A percentile compares a stretch with the other conserved stretches of the same genome.
phyloP scores from a whole-genome alignment of 495 filamentous ascomycete species.

The Talaromyces liani region DNA sequence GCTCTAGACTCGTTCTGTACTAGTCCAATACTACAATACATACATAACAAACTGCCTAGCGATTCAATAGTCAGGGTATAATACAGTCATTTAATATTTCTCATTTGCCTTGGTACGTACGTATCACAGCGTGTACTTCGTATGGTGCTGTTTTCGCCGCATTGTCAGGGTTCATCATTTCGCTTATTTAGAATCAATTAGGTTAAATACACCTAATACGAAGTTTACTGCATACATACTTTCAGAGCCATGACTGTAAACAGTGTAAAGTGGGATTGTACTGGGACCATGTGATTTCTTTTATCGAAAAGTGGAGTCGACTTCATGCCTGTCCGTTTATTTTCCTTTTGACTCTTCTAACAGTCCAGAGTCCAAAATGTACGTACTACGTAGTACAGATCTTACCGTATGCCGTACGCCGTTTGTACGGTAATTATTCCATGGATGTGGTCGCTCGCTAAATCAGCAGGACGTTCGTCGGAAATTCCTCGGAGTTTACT shows the following conservation, averaged over 20 bases:
- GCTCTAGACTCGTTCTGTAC: background rate
- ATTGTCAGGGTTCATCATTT: background rate
- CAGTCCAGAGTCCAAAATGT: background rate
- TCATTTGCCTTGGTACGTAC: background rate
- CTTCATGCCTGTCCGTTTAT: background rate
- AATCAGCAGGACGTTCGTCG: background rate
- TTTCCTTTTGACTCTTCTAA: background rate
- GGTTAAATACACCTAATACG: background rate
- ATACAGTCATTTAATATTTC: background rate
- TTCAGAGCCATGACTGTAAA: background rate
- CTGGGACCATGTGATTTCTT: background rate
- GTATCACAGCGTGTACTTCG: background rate
- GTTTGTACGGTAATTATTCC: background rate
- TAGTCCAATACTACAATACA: background rate
- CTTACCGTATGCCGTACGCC: background rate
- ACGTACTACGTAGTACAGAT: background rate
- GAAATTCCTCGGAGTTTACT: background rate
- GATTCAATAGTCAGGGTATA: background rate
- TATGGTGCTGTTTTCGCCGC: background rate
- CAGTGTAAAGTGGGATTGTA: background rate
- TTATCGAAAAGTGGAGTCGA: background rate
- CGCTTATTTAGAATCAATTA: background rate
- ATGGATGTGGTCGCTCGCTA: background rate
- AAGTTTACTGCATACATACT: background rate
- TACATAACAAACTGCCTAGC: background rate